Evolutionary conservation across 768 basidiomycete genomes (phyloP), one percentile per base, ranked within the genome.

Genomic region (Rhodotorula toruloides): DNA sequence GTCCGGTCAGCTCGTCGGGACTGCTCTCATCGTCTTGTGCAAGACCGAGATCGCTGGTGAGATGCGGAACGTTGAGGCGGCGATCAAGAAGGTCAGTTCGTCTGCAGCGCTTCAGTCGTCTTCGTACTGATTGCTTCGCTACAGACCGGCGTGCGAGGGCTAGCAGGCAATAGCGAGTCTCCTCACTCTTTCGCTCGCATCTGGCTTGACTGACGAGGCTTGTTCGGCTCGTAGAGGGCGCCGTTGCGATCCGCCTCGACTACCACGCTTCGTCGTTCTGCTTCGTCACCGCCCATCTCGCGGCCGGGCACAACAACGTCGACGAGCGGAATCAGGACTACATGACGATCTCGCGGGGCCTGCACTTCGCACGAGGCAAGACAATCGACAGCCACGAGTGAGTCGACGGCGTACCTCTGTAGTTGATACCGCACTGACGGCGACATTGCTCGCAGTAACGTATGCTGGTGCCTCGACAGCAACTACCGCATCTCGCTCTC

Each of bases 1-100:
- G 48, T 92, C 91, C 76, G 93, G 94, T 77, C 94, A 98, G 90
- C 83, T 99, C 53, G 96, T 99, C 73, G 96, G 96, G 63, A 94
- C 94, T 2, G 92, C 91, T 3, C 80, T 98, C 58, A 81, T 99
- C 59, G 82, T 98, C 7, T 78, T 96, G 37, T 88, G 91, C 39
- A 90, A 89, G 78, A 79, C 85, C 8, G 86, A 86, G 57, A 74
- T 97, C 55, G 85, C 88, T 6, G 81, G 84, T 31, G 83, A 88
- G 50, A 90, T 98, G 63, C 85, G 90, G 48, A 89, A 91, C 72
- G 96, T 99, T 10, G 96, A 99, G 78, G 91, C 86, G 16, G 81
- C 92, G 22, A 87, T 88, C 54, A 86, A 91, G 65, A 99, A 99
- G 83, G 93, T 90, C 63, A n/a, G 78, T 65, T n/a, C 10, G 34